Percentiles rank a stretch among this genome's conserved stretches.
phyloP scores from a whole-genome alignment of 108 stramenopile genomes.

The Nitzschia inconspicua region DNA sequence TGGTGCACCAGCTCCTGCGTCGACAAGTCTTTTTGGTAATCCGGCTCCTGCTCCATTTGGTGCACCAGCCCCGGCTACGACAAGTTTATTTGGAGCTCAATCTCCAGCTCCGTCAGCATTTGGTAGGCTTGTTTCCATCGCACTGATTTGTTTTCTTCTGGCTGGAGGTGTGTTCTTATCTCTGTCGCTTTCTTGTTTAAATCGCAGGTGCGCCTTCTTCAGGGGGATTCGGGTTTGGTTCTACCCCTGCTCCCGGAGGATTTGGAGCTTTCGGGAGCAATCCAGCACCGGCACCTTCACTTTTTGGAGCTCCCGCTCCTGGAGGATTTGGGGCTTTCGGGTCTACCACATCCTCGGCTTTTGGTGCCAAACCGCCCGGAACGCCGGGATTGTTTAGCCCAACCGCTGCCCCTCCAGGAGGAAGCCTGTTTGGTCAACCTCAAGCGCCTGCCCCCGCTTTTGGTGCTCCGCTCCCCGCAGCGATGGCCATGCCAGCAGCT shows the following conservation, averaged over 20 bases:
- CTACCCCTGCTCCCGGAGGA: constrained; percentile 28
- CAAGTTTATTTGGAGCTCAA: constrained; percentile 31
- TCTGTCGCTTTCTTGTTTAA: not conserved
- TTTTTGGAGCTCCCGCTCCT: constrained; percentile 49
- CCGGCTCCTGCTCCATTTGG: constrained; percentile 64
- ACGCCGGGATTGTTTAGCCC: constrained; percentile 63
- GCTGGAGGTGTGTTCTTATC: too few species aligned
- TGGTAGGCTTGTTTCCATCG: too few species aligned
- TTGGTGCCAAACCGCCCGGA: constrained; percentile 56
- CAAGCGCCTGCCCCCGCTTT: constrained; percentile 46
- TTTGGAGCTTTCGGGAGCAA: constrained; percentile 62
- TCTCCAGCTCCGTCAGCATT: not conserved
- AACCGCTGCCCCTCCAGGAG: constrained; percentile 29
- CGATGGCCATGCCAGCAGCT: constrained; percentile 3
- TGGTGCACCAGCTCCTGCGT: constrained; percentile 31
- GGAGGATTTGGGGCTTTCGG: constrained; percentile 37
- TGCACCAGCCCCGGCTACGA: constrained; percentile 27
- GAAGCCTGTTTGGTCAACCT: constrained; percentile 42
- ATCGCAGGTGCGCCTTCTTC: not conserved
- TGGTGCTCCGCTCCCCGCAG: constrained; percentile 33
- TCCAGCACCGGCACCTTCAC: constrained; percentile 42
- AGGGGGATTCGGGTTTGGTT: constrained; percentile 26
- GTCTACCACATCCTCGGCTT: constrained; percentile 42
- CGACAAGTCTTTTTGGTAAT: constrained; percentile 59
- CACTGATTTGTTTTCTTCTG: too few species aligned